Percentiles rank a stretch among this genome's conserved stretches.
Conservation (phyloP, 768 basidiomycete genomes). For the Lactarius indigo region DNA sequence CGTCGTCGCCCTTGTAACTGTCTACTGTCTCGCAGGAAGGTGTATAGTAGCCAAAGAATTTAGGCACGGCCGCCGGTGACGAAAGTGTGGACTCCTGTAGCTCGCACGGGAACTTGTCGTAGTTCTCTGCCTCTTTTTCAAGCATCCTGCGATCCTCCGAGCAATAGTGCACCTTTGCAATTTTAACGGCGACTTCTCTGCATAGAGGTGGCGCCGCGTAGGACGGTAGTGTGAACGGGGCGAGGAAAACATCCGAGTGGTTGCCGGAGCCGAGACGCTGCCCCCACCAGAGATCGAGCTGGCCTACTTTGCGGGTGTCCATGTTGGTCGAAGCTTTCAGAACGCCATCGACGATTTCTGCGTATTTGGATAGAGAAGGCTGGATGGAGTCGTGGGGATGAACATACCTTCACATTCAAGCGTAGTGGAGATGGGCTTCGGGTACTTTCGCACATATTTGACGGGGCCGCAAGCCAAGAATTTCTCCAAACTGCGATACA, state of each 20-base stretch:
- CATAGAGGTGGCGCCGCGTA: background rate
- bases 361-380: background rate
- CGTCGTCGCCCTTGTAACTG: background rate
- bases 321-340: background rate
- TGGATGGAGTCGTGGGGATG: background rate
- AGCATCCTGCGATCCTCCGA: constrained; percentile 21
- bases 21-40: constrained; percentile 26
- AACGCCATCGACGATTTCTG: background rate
- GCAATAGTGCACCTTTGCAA: constrained; percentile 2
- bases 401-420: background rate
- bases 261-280: constrained; percentile 42
- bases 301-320: background rate
- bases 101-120: constrained; percentile 43
- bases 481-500: background rate
- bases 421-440: background rate
- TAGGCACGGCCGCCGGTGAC: constrained; percentile 52
- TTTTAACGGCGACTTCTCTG: constrained; percentile 31
- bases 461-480: background rate
- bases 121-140: constrained; percentile 41
- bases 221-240: constrained; percentile 51
- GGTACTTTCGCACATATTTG: constrained; percentile 5
- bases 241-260: constrained; percentile 51
- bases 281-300: constrained; percentile 42
- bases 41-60: constrained; percentile 61
- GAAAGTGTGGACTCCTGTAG: constrained; percentile 49